A percentile compares a stretch with the other conserved stretches of the same genome.
Evolutionary conservation across 441 rosid species (phyloP).

Genomic region (Syzygium malaccense): DNA sequence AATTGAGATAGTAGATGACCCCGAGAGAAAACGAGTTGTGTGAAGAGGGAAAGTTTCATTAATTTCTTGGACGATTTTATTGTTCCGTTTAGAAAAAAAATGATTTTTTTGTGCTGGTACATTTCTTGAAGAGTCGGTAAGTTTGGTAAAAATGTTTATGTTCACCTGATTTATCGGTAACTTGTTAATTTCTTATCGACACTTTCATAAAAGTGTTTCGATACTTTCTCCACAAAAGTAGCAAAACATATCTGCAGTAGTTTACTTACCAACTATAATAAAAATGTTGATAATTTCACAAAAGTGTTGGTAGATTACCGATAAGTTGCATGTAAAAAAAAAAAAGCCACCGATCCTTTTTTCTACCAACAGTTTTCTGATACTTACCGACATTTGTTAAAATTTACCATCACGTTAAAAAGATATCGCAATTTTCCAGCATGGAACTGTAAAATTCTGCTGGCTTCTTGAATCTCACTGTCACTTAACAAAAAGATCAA

Average conservation of each 20-base stretch:
- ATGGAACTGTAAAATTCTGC: background rate
- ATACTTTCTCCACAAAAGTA: background rate
- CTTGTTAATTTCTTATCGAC: background rate
- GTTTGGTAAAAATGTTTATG: background rate
- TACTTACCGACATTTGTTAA: background rate
- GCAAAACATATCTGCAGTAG: background rate
- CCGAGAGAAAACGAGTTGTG: background rate
- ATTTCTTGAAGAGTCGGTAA: background rate
- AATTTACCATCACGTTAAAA: background rate
- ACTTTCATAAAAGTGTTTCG: background rate
- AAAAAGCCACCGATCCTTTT: background rate
- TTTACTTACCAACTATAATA: background rate
- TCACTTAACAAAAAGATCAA: background rate
- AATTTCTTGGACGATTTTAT: background rate
- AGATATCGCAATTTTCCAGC: background rate
- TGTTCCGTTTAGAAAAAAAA: background rate
- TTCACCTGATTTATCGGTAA: background rate
- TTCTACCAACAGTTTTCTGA: background rate
- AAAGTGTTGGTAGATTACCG: background rate
- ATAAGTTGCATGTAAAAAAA: background rate
- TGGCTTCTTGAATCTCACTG: background rate
- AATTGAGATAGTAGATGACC: background rate
- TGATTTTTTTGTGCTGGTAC: background rate
- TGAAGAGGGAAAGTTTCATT: background rate
- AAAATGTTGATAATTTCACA: background rate